phyloP scores from a whole-genome alignment of 306 rosid genomes.

The Luffa aegyptiaca region DNA sequence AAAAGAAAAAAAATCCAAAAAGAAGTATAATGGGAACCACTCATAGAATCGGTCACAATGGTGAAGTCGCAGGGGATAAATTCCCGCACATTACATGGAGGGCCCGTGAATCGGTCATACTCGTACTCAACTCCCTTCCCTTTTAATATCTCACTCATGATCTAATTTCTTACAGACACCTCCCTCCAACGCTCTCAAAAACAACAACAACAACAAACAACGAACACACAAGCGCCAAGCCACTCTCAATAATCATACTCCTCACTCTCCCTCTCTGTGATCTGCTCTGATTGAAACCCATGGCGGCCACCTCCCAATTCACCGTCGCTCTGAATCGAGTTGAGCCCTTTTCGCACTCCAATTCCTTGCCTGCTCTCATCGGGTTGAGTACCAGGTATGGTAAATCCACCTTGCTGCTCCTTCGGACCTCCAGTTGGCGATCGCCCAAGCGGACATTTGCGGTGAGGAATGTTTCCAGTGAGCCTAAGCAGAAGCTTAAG shows the following conservation, averaged over 20 bases:
- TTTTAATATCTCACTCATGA: neutral
- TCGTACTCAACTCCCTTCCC: neutral
- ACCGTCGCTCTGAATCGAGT: constrained; percentile 24
- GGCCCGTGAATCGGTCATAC: neutral
- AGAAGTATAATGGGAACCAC: neutral
- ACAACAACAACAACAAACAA: neutral
- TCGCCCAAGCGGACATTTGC: constrained; percentile 21
- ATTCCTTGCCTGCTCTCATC: constrained; percentile 30
- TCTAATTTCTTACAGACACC: neutral
- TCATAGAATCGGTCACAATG: neutral
- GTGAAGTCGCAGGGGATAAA: neutral
- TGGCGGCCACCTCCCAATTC: constrained; percentile 57
- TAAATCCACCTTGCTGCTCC: constrained; percentile 31
- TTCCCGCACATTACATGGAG: neutral
- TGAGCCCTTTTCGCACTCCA: constrained; percentile 25
- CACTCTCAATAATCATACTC: neutral
- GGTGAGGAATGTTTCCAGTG: constrained; percentile 41
- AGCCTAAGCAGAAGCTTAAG: constrained; percentile 30
- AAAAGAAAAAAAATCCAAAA: neutral
- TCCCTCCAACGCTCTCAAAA: neutral
- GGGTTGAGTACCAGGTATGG: constrained; percentile 22
- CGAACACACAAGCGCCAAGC: neutral
- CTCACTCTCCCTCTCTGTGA: neutral
- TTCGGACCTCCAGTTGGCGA: constrained; percentile 23
- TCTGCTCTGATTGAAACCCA: constrained; percentile 10